Conservation (phyloP, 1,139 yeast species). For the Saccharomyces pastorianus region DNA sequence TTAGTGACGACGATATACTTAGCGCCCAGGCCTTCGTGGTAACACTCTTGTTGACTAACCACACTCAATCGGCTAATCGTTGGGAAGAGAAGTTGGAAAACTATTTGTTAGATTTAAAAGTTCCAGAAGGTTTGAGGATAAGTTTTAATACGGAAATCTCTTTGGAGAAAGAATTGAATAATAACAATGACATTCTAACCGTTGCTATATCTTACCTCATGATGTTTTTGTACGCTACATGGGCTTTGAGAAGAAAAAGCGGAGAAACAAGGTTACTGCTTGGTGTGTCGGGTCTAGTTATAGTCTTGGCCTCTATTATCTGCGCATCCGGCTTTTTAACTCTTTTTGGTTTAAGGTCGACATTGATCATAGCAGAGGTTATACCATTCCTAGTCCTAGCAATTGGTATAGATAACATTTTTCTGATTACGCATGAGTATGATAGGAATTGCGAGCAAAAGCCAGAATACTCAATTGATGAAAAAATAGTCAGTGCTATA, state of each 20-base stretch:
- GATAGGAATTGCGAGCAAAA: slow-evolving; percentile 43
- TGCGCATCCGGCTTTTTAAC: slow-evolving; percentile 82
- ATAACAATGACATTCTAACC: slow-evolving; percentile 68
- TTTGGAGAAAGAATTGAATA: slow-evolving; percentile 71
- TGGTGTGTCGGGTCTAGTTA: slow-evolving; percentile 73
- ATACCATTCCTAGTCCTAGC: slow-evolving; percentile 93
- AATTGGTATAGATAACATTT: slow-evolving; percentile 90
- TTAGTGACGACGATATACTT: slow-evolving; percentile 56
- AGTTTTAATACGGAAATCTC: slow-evolving; percentile 80
- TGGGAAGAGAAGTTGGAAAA: slow-evolving; percentile 64
- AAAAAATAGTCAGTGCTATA: slow-evolving; percentile 55
- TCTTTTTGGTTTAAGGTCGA: slow-evolving; percentile 66
- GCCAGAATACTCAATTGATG: slow-evolving; percentile 41
- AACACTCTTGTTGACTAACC: slow-evolving; percentile 57
- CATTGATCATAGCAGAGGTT: slow-evolving; percentile 90
- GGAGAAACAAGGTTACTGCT: slow-evolving; percentile 55
- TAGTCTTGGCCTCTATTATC: slow-evolving; percentile 70
- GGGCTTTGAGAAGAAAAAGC: slow-evolving; percentile 49
- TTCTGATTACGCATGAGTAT: slow-evolving; percentile 73
- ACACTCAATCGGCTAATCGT: slow-evolving; percentile 38
- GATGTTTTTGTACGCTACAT: slow-evolving; percentile 87
- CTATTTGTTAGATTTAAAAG: slow-evolving; percentile 46
- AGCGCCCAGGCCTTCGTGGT: slow-evolving; percentile 65
- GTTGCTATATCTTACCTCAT: slow-evolving; percentile 66
- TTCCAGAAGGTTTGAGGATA: slow-evolving; percentile 48